Conservation (phyloP, 768 basidiomycete species). For the Nevesoporus exiguus region DNA sequence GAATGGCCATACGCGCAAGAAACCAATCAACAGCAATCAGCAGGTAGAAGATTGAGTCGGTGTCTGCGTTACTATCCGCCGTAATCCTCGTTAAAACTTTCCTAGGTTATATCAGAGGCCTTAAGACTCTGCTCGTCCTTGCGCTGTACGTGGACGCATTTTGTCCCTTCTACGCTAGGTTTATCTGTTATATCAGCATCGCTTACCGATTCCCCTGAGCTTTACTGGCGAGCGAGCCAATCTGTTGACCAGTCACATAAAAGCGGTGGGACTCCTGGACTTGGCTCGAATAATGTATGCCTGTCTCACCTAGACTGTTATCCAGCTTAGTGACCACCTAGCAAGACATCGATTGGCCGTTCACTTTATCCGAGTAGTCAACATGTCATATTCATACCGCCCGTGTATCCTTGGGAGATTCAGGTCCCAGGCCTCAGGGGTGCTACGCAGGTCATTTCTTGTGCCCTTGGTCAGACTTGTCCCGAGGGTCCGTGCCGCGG, state of each 20-base stretch:
- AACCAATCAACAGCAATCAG: slow-evolving; percentile 63
- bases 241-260: slow-evolving; percentile 66
- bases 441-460: too few relatives aligned
- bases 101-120: slow-evolving; percentile 58
- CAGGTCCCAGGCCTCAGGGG: too few relatives aligned
- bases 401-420: too few relatives aligned
- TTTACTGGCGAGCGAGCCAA: slow-evolving; percentile 60
- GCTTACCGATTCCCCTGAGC: slow-evolving; percentile 76
- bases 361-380: too few relatives aligned
- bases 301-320: too few relatives aligned
- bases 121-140: slow-evolving; percentile 60
- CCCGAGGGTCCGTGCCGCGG: too few relatives aligned
- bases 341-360: too few relatives aligned
- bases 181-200: slow-evolving; percentile 69
- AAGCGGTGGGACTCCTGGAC: slow-evolving; percentile 75
- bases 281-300: slow-evolving; percentile 57
- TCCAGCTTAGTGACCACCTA: too few relatives aligned
- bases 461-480: too few relatives aligned
- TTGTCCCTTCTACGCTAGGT: slow-evolving; percentile 36
- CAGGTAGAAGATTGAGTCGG: slow-evolving; percentile 54
- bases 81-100: slow-evolving; percentile 6
- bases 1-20: slow-evolving; percentile 73
- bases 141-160: slow-evolving; percentile 60
- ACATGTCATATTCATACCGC: too few relatives aligned
- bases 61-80: slow-evolving; percentile 2